Base-by-base conservation (phyloP, 441 rosid species). In the Kokia cookei region DNA sequence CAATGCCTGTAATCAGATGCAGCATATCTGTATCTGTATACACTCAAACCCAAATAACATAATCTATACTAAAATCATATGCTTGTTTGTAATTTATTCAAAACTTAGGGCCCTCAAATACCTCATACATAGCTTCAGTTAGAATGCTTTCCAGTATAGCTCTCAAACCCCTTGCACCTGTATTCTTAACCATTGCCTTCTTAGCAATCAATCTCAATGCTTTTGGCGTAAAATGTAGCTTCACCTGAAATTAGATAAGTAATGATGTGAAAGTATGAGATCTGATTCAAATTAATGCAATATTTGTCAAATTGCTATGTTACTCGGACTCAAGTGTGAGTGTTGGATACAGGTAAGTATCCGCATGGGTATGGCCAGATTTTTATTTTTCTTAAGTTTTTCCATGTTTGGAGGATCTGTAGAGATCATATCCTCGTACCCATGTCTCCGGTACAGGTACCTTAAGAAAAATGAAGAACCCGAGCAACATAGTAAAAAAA, bases 51-150 rank as follows among this genome's bases (percentile, higher is more conserved):
- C 61, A 22, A 55, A 13, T 22, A 22, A 55, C 14, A 54, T 8
- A 55, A 22, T 35, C 60, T n/a, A 35, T 24, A 17, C 58, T 4
- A 22, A 43, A 45, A 42, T 66, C 50, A 70, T 64, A 69, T 48
- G 32, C 51, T 69, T 24, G 37, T 11, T 55, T 45, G 7, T 1
- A n/a, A 29, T 48, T 50, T 45, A 26, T 11, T 61, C 26, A 42
- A 66, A 14, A 35, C n/a, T 17, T 24, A 64, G 12, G 11, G 57
- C 15, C 65, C 73, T 71, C 51, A 29, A 13, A 66, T 90, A 91
- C 98, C 99, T 95, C 98, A 81, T 86, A 95, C 99, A 95, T 95
- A 71, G 99, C 84, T 84, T 95, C 99, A 17, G 91, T 93, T 26
- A 95, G 86, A 80, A 87, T 89, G 87, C 81, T 89, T 86, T 95